Base-by-base conservation (phyloP, 352 stramenopile genomes). In the Salisapilia sapeloensis region DNA sequence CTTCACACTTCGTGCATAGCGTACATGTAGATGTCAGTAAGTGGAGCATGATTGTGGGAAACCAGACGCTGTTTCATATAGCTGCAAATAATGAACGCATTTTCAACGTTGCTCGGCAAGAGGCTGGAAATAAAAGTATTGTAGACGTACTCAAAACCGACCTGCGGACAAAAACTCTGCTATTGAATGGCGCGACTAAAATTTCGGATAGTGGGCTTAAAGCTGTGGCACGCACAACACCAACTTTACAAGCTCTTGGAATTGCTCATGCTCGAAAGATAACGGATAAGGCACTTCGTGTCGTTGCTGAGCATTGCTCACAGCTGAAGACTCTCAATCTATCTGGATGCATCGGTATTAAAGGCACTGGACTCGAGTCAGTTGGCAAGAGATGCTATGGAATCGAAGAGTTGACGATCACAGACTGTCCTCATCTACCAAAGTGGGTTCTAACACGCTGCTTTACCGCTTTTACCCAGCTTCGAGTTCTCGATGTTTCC, bases 401-500 rank as follows among this genome's bases (percentile, higher is more conserved):
- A 4, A 28, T 72, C 7, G 31, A 19, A 0, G 50, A 60, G 9
- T 36, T 87, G 6, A 37, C 45, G 3, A 38, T 87, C 13, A 56
- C 67, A 1, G 57, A 74, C 14, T 82, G 71, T 25, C 19, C 40
- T 3, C 65, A 80, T 13, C 38, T 87, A 0, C 54, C 48, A 13
- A 62, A 82, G 13, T 87, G 67, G 67, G 64, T 81, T 0, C 41
- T 87, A n/a, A 48, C 61, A 31, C 60, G 65, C 9, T 81, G 62
- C 33, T 44, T 82, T 1, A 79, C 77, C 46, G 56, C 59, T 10
- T 69, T 71, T 31, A 40, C 58, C 6, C 38, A 29, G 11, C 53
- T 87, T 6, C 48, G 56, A 11, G 44, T 64, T 21, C 29, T 84
- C 0, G 60, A 83, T 13, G 18, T 96, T 1, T 64, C 78, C 4